Conservation (phyloP, 2,329 filamentous ascomycete species). For the Hypoxylon sp. region DNA sequence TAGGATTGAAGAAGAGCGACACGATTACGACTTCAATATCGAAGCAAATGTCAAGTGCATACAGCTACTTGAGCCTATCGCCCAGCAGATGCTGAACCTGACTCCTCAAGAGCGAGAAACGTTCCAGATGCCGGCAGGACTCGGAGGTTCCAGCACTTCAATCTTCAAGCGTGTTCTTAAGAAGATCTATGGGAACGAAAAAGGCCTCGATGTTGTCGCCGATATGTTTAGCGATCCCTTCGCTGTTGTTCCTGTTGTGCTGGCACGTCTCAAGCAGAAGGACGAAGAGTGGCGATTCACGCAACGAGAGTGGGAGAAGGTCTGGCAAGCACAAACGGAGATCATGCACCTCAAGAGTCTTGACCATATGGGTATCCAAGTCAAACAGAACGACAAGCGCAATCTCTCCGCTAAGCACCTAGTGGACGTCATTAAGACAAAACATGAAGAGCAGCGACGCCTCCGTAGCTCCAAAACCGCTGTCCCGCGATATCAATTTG, state of each 20-base stretch:
- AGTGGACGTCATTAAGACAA: conserved; percentile 90
- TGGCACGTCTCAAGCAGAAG: conserved; percentile 93
- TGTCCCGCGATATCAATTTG: conserved; percentile 78
- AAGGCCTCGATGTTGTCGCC: conserved; percentile 85
- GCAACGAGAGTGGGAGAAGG: conserved; percentile 98
- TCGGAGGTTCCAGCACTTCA: conserved; percentile 93
- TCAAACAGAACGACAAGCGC: conserved; percentile 90
- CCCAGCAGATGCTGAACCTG: conserved; percentile 89
- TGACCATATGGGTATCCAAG: conserved; percentile 94
- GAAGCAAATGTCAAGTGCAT: conserved; percentile 96
- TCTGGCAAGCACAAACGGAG: conserved; percentile 96
- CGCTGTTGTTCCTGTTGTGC: conserved; percentile 87
- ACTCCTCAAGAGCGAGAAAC: conserved; percentile 76
- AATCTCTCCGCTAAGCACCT: conserved; percentile 91
- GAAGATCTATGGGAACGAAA: conserved; percentile 92
- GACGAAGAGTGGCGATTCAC: conserved; percentile 98
- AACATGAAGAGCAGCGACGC: conserved; percentile 89
- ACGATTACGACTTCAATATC: conserved; percentile 99
- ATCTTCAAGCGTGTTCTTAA: conserved; percentile 98
- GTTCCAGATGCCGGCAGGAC: conserved; percentile 84
- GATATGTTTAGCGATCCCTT: conserved; percentile 89
- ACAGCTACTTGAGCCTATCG: conserved; percentile 93
- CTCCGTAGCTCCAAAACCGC: conserved; percentile 73
- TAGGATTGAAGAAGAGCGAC: conserved; percentile 95
- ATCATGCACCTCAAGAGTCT: conserved; percentile 96